Conservation (phyloP, 176 grass and related monocot species). For the Olyra latifolia region DNA sequence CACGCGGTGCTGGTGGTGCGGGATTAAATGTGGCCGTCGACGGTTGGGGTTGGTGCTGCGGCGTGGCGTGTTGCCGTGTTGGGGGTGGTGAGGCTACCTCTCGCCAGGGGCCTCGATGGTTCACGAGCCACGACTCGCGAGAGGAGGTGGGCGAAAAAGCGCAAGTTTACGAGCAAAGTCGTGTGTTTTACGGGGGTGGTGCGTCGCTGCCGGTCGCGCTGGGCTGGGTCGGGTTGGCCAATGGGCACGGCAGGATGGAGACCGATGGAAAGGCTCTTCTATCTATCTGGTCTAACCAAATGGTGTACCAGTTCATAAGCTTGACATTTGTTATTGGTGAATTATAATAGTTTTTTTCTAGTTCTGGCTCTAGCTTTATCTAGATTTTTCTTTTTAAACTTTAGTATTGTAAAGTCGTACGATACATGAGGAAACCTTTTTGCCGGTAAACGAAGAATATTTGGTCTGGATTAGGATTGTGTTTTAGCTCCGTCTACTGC, state of each 20-base stretch:
- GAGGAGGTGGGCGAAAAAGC: not conserved
- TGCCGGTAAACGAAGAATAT: no score
- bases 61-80: constrained; percentile 15
- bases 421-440: no score
- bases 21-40: constrained; percentile 48
- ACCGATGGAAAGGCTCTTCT: not conserved
- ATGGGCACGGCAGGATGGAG: not conserved
- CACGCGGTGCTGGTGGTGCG: constrained; percentile 6
- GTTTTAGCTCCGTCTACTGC: no score
- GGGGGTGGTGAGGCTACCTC: constrained; percentile 6
- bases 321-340: no score
- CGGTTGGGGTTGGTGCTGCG: constrained; percentile 41
- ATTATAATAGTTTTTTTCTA: no score
- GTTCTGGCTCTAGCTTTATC: no score
- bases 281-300: no score
- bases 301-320: no score
- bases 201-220: constrained; percentile 27
- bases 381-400: no score
- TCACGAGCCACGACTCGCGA: not conserved
- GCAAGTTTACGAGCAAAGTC: not conserved
- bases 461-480: no score
- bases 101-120: not conserved
- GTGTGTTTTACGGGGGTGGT: constrained; percentile 20
- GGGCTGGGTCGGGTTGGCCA: constrained; percentile 20
- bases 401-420: no score